phyloP scores from a whole-genome alignment of 805 yeast genomes.

The Candida sanyiensis region DNA sequence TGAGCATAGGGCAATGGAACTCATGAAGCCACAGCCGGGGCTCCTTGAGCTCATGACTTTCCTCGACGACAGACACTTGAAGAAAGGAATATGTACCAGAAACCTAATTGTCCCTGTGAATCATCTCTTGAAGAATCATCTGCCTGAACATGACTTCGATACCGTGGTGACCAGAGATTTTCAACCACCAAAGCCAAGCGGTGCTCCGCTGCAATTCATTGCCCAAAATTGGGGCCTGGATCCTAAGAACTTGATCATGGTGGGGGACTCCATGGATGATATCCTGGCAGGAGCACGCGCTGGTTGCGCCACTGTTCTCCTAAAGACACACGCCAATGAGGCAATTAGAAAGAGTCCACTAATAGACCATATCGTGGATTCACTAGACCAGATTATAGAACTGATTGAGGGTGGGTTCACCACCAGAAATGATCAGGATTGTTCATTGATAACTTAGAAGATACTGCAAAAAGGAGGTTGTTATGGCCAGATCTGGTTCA shows the following conservation, averaged over 20 bases:
- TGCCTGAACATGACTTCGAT: conserved; percentile 38
- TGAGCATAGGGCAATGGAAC: conserved; percentile 58
- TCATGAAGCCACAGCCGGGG: conserved; percentile 37
- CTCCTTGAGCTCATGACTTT: conserved; percentile 13
- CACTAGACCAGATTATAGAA: conserved; percentile 33
- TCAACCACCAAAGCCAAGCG: conserved; percentile 63
- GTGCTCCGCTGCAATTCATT: conserved; percentile 55
- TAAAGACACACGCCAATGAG: conserved; percentile 46
- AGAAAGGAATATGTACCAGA: conserved; percentile 58
- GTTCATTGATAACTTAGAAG: conserved; percentile 1
- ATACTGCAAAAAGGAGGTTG: conserved; percentile 16
- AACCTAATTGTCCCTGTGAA: conserved; percentile 50
- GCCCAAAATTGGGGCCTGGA: conserved; percentile 41
- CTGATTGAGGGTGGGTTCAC: conserved; percentile 33
- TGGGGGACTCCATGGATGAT: conserved; percentile 70
- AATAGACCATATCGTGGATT: conserved; percentile 21
- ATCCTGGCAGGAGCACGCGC: conserved; percentile 60
- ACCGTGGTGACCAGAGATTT: conserved; percentile 60
- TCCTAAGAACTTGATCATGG: conserved; percentile 52
- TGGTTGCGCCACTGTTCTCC: conserved; percentile 51
- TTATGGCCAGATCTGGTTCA: conserved; percentile 13
- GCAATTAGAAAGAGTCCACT: conserved; percentile 34
- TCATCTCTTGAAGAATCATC: conserved; percentile 40
- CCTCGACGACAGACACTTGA: conserved; percentile 22
- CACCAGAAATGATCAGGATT: conserved; percentile 6